Evolutionary conservation across 2,329 filamentous ascomycete genomes (phyloP), one percentile per base, ranked within the genome.

Genomic region (Hymenoscyphus linearis): DNA sequence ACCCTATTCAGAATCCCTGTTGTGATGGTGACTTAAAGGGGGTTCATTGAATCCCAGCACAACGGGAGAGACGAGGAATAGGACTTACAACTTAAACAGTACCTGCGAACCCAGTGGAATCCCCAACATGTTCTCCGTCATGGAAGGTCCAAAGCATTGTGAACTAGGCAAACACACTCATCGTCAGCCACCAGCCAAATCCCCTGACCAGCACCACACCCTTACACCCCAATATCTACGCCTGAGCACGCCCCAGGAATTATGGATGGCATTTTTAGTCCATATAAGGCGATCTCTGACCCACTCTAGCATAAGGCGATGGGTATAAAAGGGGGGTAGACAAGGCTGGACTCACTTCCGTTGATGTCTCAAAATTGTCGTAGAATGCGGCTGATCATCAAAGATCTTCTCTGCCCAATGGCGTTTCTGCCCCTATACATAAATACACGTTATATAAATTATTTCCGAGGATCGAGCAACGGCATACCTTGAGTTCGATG

Each of bases 341-440:
- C 44, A 50, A 50, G 44, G 44, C 44, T 31, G 31, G 31, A 35
- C 74, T 72, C 64, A 77, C 76, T 63, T 62, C 69, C 68, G 68
- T 55, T 69, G 71, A 62, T 79, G 74, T 65, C 77, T 79, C 57
- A 85, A 72, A 4, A 76, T 74, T 4, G 82, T 85, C 12, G 78
- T 79, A 0, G 82, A 77, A 44, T 84, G 73, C 34, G 67, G 69
- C 0, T 81, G 80, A 22, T 80, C 74, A 0, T 81, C 80, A 65
- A 87, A 86, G 26, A 87, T 84, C 47, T 82, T 78, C 66, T 85
- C 79, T 5, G 84, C 82, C 85, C 85, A 87, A 68, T 87, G 84
- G 4, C 76, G 73, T 56, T 74, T 74, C 82, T 85, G 52, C 37
- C 2, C 59, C 62, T 64, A 55, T 53, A 60, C 57, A 62, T 57